Evolutionary conservation across 78 protist species (phyloP), one percentile per base, ranked within the genome.

Genomic region (Speleostelium caveatum): DNA sequence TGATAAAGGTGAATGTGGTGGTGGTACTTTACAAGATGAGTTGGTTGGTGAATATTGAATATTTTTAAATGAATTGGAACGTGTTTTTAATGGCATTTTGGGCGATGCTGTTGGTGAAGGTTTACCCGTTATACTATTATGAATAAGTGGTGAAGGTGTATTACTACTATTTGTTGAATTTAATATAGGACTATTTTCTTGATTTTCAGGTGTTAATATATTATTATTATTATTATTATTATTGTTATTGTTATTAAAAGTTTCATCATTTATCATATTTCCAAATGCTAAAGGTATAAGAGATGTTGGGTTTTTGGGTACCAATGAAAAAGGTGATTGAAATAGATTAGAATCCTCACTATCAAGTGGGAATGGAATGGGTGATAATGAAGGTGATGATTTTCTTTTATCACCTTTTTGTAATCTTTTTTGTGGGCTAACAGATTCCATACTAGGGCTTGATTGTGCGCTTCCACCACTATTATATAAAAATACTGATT

Each of bases 41-140:
- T 22, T 26, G 24, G 30, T 74, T 53, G 83, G 83, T 35, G 83
- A 74, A 74, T 74, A 74, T 53, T 42, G 36, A 22, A 74, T 45
- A 58, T 53, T 58, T 74, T 74, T 74, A n/a, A n/a, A n/a, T 19
- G 83, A 74, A 21, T 59, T 74, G 8, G 83, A 74, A 58, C 83
- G 53, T n/a, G 53, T 41, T 74, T 68, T 53, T n/a, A 74, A 28
- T 26, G 68, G 4, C 14, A 68, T 35, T 53, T 38, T 58, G 17
- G 66, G 55, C 58, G 78, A 53, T 17, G 30, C n/a, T 38, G 53
- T 26, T 58, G 83, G 83, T 53, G 66, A 53, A 21, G 41, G 33
- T 33, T 38, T 17, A 30, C 16, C 35, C 7, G 63, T 58, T n/a
- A n/a, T n/a, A n/a, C n/a, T n/a, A n/a, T n/a, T n/a, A n/a, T n/a